Percentiles rank a stretch among this genome's conserved stretches.
Conservation (phyloP, 306 rosid species). For the Crataegus laevigata region DNA sequence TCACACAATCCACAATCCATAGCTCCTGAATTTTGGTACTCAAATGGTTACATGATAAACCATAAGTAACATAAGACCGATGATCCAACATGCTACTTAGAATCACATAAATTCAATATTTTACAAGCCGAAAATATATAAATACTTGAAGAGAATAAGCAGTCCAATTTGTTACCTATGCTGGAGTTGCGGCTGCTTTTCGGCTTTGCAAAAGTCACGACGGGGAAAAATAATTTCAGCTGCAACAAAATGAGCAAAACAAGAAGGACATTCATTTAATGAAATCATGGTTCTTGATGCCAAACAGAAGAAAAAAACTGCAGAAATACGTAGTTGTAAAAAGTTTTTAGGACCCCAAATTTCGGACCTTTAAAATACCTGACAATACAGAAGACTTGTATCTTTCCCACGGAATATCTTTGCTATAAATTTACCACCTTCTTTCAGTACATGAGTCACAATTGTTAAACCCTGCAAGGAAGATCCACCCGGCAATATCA, state of each 20-base stretch:
- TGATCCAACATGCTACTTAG: background rate
- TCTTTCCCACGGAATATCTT: slow-evolving; percentile 97
- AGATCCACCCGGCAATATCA: slow-evolving; percentile 20
- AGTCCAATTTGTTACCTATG: slow-evolving; percentile 50
- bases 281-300: background rate
- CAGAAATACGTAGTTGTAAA: background rate
- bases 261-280: background rate
- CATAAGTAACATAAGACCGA: background rate
- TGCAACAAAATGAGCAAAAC: slow-evolving; percentile 30
- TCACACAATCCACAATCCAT: background rate
- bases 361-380: slow-evolving; percentile 41
- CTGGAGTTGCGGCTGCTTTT: slow-evolving; percentile 95
- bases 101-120: too few relatives aligned
- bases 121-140: background rate
- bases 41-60: background rate
- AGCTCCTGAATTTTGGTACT: background rate
- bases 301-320: background rate
- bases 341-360: slow-evolving; percentile 4
- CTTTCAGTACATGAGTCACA: slow-evolving; percentile 84
- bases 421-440: slow-evolving; percentile 92
- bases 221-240: slow-evolving; percentile 92
- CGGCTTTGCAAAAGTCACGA: slow-evolving; percentile 83
- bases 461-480: slow-evolving; percentile 84
- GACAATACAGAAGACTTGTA: slow-evolving; percentile 86
- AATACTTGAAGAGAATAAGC: background rate